Evolutionary conservation across 208 protist species (phyloP), one percentile per base, ranked within the genome.

Genomic region (Wallacemonas collosoma): DNA sequence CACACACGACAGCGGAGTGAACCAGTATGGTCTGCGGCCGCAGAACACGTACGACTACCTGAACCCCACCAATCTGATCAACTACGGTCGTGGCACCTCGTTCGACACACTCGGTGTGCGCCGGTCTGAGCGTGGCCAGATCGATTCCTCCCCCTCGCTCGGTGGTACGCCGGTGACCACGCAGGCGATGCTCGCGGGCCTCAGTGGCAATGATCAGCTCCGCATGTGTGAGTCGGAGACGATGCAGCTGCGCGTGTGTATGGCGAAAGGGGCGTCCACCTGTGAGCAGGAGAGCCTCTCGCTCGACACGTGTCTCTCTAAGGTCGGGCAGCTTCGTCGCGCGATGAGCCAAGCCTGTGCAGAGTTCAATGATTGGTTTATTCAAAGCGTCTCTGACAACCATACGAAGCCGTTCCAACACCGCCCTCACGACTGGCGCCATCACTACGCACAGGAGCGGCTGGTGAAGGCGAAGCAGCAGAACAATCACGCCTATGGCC

Each of bases 321-420:
- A 91, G 64, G 92, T 96, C 1, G 86, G 83, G 17, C 85, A 92
- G 45, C 81, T 96, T 36, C 85, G 89, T 55, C 89, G 77, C 8
- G 90, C 92, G 17, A 88, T 96, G 76, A 80, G 75, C 41, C 50
- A 67, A 54, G 89, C 89, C 9, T 83, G 86, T 47, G 65, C 56
- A n/a, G 86, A 89, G 76, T 96, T 95, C 78, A 91, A 89, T 61
- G 92, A 96, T 75, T 96, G 92, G 92, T 94, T 95, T 65, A 92
- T 93, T 41, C 87, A 93, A 58, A 96, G 94, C 67, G 92, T 96
- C 1, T 91, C 83, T 1, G 92, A 96, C 72, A 96, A 96, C 69
- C 89, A 96, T 83, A 96, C 92, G 17, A 96, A 94, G 80, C 89
- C 92, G 3, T 93, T 95, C 65, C 81, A 93, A 75, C 89, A 96